Base-by-base conservation (phyloP, 2,329 filamentous ascomycete genomes). In the Scedosporium aurantiacum region DNA sequence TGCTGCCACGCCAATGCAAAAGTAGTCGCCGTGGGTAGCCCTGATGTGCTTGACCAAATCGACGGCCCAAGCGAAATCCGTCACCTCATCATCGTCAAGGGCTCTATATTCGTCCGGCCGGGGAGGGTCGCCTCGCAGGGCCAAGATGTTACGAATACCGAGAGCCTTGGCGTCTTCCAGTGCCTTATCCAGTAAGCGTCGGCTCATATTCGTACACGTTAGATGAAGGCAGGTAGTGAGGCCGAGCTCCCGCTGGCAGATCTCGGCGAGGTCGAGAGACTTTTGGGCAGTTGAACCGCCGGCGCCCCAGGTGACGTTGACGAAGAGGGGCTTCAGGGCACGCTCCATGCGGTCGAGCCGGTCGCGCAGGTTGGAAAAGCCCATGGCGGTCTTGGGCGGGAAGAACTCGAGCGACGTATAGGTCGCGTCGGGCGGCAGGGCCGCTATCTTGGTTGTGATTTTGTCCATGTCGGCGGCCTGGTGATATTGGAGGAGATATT, bases 401-500 rank as follows among this genome's bases (percentile, higher is more conserved):
- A 99, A 99, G 84, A 99, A 99, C 78, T 99, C 94, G 75, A 97
- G 87, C 57, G 94, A 97, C 76, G 96, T 96, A 79, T 94, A 97
- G 72, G 83, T 86, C 66, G 84, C 83, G 74, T 90, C 85, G 65
- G 87, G 83, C 73, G 90, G 89, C 77, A 99, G 78, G 64, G 91
- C 90, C 76, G 90, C 89, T 71, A 97, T 93, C 81, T 96, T 96
- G 80, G 95, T 89, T 65, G 91, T 96, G 72, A 97, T 92, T 76
- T 90, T 94, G 78, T 91, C 88, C 87, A 90, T 90, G 64, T 62
- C 63, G 66, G 63, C 21, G 2, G 6, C 28, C 14, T 28, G 47
- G 43, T 18, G 23, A 25, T 27, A 40, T 23, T 27, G n/a, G n/a
- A 16, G 23, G 57, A 3, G 21, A 28, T 25, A 21, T 28, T 50